Evolutionary conservation across 2,329 filamentous ascomycete species (phyloP).

Genomic region (Alternaria sp.): DNA sequence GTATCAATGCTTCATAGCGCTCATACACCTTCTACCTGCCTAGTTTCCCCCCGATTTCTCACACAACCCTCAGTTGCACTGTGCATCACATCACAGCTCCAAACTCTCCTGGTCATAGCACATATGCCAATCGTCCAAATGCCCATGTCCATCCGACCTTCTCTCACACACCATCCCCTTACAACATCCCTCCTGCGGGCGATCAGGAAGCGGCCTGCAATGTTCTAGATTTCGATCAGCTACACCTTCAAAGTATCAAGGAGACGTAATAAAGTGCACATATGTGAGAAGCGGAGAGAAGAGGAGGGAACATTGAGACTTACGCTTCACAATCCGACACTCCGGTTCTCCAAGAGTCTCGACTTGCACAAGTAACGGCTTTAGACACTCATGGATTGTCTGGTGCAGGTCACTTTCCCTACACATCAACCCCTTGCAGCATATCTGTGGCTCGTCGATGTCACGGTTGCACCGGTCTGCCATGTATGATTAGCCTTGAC

Average conservation of each 20-base stretch:
- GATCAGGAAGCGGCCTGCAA: not conserved
- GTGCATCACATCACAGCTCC: not conserved
- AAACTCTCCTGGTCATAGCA: not conserved
- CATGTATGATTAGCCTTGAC: not conserved
- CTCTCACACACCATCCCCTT: not conserved
- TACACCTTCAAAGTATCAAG: too few species aligned
- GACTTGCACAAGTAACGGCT: not conserved
- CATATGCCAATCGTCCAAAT: not conserved
- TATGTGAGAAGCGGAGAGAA: too few species aligned
- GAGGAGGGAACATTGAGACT: not conserved
- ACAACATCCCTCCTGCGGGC: not conserved
- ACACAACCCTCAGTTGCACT: not conserved
- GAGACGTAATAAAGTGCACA: too few species aligned
- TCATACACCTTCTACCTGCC: not conserved
- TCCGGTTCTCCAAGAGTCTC: not conserved
- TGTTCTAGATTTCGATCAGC: not conserved
- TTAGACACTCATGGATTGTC: not conserved
- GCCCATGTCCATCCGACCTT: not conserved
- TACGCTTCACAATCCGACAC: not conserved
- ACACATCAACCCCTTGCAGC: not conserved
- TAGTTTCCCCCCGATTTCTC: too few species aligned
- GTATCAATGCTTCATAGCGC: not conserved
- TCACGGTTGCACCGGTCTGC: not conserved
- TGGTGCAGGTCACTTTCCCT: not conserved
- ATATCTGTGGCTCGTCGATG: not conserved